Conservation (phyloP, 1,284 basidiomycete genomes). For the Ustilago hordei region DNA sequence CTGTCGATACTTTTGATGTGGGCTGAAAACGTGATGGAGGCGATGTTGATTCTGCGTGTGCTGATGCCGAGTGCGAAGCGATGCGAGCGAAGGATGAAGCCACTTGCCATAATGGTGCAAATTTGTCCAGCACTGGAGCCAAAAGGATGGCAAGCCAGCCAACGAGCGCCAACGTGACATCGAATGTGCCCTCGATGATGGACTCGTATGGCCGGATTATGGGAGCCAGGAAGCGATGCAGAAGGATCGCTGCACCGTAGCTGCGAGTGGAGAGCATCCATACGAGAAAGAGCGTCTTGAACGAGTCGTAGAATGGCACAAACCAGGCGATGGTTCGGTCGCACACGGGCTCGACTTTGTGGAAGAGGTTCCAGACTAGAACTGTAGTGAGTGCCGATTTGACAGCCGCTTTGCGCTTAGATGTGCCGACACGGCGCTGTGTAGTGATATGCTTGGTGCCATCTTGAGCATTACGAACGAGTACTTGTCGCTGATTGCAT, state of each 20-base stretch:
- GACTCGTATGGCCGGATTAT: slow-evolving; percentile 39
- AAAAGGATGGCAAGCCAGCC: slow-evolving; percentile 18
- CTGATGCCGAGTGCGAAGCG: background rate
- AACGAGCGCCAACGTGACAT: slow-evolving; percentile 18
- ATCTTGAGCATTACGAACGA: slow-evolving; percentile 33
- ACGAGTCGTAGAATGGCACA: slow-evolving; percentile 52
- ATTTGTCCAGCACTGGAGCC: slow-evolving; percentile 6
- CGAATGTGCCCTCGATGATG: slow-evolving; percentile 30
- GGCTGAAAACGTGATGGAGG: slow-evolving; percentile 5
- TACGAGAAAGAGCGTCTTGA: slow-evolving; percentile 52
- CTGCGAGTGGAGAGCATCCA: slow-evolving; percentile 54
- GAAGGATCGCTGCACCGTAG: slow-evolving; percentile 44
- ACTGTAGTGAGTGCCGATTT: slow-evolving; percentile 42
- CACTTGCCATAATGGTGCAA: background rate
- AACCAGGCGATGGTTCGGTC: slow-evolving; percentile 51
- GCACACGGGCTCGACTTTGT: slow-evolving; percentile 40
- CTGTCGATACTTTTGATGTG: background rate
- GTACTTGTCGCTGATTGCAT: slow-evolving; percentile 30
- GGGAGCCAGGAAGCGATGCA: slow-evolving; percentile 42
- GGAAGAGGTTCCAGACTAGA: slow-evolving; percentile 48
- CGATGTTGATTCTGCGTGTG: background rate
- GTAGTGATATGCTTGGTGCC: slow-evolving; percentile 31
- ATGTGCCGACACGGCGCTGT: slow-evolving; percentile 31
- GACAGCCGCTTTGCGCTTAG: slow-evolving; percentile 35
- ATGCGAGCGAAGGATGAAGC: background rate